Evolutionary conservation across 2,329 filamentous ascomycete species (phyloP), one percentile per base, ranked within the genome.

Genomic region (Talaromyces sp.): DNA sequence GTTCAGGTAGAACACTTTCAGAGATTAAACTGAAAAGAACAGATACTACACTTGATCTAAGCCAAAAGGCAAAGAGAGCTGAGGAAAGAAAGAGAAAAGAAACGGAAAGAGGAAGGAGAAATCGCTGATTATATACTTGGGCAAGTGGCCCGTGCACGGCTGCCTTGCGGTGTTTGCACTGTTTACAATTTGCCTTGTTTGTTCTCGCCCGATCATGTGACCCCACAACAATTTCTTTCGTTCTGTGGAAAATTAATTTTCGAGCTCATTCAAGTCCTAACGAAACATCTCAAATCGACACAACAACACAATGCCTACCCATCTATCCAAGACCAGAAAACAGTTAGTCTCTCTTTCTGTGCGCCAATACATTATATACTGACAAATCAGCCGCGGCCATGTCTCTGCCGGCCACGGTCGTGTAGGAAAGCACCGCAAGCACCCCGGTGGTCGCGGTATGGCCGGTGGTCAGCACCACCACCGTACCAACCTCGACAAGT

Each of bases 391-490:
- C 87, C 93, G 94, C 86, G 94, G 94, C 83, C 92, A 99, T 86
- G 95, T 99, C 81, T 96, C 91, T 79, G 92, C 93, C 87, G 95
- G 95, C 87, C 89, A 98, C 84, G 94, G 95, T 87, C 93, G 94
- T 88, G 83, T 98, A 81, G 95, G 95, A 83, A 98, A 98, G 91
- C 93, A 97, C 90, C 87, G 95, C 81, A 98, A 99, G 90, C 86
- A 88, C 77, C 88, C 88, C 78, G 87, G 88, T 87, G 88, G 86
- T 85, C 87, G 87, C 79, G 87, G 88, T 89, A 91, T 91, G 84
- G 95, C 95, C 82, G 94, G 95, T 96, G 94, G 93, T 88, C 92
- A 66, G 86, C 95, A 99, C 87, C 95, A 99, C 85, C 92, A 96
- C 89, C 84, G 92, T 74, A 96, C 92, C 79, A 96, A 96, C 85